A percentile compares a stretch with the other conserved stretches of the same genome.
These are phyloP conservation scores for Marchantia paleacea DNA, from an alignment of 225 moss, liverwort and hornwort genomes.

Conservation along the genomic window DNA sequence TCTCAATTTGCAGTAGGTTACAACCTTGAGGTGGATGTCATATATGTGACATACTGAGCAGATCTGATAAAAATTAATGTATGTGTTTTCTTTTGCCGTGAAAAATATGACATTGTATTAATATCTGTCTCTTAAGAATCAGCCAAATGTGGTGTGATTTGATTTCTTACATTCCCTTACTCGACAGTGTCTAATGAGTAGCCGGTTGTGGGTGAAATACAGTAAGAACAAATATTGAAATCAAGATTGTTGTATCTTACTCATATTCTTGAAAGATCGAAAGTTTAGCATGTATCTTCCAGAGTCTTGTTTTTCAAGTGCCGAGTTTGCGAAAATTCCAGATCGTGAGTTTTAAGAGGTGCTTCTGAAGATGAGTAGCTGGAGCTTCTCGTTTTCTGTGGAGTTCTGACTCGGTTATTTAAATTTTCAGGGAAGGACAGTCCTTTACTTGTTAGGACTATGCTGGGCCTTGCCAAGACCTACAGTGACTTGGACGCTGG, in stretches of 20 bases:
- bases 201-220: no score
- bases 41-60: not conserved
- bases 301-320: not conserved
- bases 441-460: conserved; percentile 60
- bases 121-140: no score
- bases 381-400: not conserved
- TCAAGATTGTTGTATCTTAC: no score
- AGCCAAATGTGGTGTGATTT: no score
- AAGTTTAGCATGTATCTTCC: no score
- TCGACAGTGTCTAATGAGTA: no score
- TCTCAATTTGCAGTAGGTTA: not conserved
- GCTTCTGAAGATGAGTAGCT: no score
- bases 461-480: conserved; percentile 72
- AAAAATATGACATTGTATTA: not conserved
- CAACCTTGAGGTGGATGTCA: not conserved
- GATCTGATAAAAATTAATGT: no score
- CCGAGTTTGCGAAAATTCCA: not conserved
- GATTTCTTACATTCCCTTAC: no score
- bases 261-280: no score
- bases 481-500: conserved; percentile 63
- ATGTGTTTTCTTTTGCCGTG: no score
- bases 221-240: no score
- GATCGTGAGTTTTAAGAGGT: not conserved
- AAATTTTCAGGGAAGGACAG: conserved; percentile 57
- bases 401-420: not conserved